Percentiles rank a stretch among this genome's conserved stretches.
Conservation (phyloP, 371 early-diverging fungal species). For the Lichtheimia hyalospora region DNA sequence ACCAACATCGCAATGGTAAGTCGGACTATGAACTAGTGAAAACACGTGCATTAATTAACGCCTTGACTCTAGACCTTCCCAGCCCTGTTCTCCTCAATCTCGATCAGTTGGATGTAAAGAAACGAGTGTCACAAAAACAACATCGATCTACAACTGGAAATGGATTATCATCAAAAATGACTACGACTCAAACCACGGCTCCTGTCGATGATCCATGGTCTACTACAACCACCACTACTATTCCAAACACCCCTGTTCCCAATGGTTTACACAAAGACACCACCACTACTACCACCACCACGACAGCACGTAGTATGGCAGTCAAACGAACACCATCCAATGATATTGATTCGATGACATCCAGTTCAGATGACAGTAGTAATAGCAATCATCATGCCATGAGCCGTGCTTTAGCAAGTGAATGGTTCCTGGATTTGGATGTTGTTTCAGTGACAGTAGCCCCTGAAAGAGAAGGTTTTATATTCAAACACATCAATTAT, state of each 20-base stretch:
- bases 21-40: constrained; percentile 2
- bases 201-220: constrained; percentile 24
- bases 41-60: constrained; percentile 6
- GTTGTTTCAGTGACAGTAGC: constrained; percentile 52
- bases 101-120: constrained; percentile 18
- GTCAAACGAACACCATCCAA: too few species aligned
- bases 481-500: constrained; percentile 83
- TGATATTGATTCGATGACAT: not conserved
- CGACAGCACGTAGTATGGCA: too few species aligned
- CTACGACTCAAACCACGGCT: too few species aligned
- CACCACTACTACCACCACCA: too few species aligned
- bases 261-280: not conserved
- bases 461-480: constrained; percentile 75
- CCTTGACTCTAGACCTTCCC: constrained; percentile 18
- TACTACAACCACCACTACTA: not conserved
- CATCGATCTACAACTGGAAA: not conserved
- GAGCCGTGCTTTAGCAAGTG: not conserved
- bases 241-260: not conserved
- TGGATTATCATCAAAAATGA: not conserved
- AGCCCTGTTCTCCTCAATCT: constrained; percentile 25
- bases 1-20: constrained; percentile 35
- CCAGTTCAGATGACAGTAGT: not conserved
- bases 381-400: not conserved
- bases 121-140: not conserved
- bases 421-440: constrained; percentile 47